phyloP scores from a whole-genome alignment of 1,284 basidiomycete genomes.

The Coniophora puteana region DNA sequence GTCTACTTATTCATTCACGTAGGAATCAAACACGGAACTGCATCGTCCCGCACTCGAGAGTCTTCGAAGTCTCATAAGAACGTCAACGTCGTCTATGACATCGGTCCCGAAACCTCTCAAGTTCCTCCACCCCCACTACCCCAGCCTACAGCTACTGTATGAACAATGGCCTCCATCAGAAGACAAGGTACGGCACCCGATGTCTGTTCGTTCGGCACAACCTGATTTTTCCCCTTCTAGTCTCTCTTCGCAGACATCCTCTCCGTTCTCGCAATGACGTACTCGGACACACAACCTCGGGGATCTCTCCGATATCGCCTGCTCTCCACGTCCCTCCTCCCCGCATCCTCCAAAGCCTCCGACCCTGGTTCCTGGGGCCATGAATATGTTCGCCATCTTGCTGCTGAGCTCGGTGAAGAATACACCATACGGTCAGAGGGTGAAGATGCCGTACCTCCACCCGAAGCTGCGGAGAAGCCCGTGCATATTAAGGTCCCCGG shows the following conservation, averaged over 20 bases:
- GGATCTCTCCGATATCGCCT: conserved; percentile 94
- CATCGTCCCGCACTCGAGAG: conserved; percentile 94
- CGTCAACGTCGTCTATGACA: conserved; percentile 99
- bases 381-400: conserved; percentile 97
- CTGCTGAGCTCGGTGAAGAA: conserved; percentile 95
- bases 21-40: conserved; percentile 87
- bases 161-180: conserved; percentile 77
- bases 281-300: conserved; percentile 92
- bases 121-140: conserved; percentile 95
- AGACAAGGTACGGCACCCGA: conserved; percentile 79
- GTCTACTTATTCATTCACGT: conserved; percentile 10
- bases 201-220: conserved; percentile 2
- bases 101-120: conserved; percentile 99
- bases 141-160: conserved; percentile 80
- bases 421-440: conserved; percentile 60
- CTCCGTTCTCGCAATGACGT: conserved; percentile 99
- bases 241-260: conserved; percentile 97
- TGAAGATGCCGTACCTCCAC: conserved; percentile 33
- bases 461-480: conserved; percentile 30
- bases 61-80: conserved; percentile 90
- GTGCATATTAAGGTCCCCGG: conserved; percentile 37
- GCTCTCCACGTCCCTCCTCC: conserved; percentile 71
- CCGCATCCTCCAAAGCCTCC: conserved; percentile 61
- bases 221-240: conserved; percentile 35
- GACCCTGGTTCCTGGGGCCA: conserved; percentile 98